Conservation (phyloP, 2,329 filamentous ascomycete genomes). For the Monosporascus sp. region DNA sequence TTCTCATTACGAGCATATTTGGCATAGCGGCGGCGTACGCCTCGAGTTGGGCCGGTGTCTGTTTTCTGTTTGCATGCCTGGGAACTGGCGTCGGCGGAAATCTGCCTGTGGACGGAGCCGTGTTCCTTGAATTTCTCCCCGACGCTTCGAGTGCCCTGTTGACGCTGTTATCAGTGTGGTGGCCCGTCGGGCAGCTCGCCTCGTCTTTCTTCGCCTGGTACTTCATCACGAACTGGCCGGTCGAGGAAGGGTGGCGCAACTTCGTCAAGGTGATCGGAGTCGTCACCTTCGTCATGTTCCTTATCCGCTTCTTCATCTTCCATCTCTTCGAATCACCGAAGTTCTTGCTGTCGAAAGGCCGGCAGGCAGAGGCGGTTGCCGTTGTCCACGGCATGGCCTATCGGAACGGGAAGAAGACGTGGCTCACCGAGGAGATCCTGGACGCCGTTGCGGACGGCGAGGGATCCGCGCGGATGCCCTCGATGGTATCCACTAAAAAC, state of each 20-base stretch:
- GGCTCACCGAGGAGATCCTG: constrained; percentile 68
- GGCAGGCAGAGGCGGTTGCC: constrained; percentile 72
- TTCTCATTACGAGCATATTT: constrained; percentile 69
- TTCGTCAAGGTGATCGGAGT: constrained; percentile 67
- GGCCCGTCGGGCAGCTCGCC: constrained; percentile 75
- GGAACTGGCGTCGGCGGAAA: constrained; percentile 71
- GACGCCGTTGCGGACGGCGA: constrained; percentile 47
- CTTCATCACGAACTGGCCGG: constrained; percentile 64
- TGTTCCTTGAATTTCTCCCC: constrained; percentile 81
- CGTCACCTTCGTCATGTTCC: constrained; percentile 71
- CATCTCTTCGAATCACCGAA: constrained; percentile 82
- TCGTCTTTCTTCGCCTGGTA: constrained; percentile 70
- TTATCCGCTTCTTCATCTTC: constrained; percentile 73
- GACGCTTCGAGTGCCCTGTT: constrained; percentile 67
- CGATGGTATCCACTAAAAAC: constrained; percentile 25
- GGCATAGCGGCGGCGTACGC: constrained; percentile 65
- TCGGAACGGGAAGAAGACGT: constrained; percentile 64
- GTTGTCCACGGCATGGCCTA: constrained; percentile 74
- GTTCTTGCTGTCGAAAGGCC: constrained; percentile 69
- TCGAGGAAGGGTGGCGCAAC: constrained; percentile 70
- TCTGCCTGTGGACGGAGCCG: constrained; percentile 69
- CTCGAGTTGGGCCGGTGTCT: constrained; percentile 61
- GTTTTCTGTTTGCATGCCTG: constrained; percentile 53
- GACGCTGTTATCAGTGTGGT: constrained; percentile 80
- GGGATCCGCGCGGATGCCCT: constrained; percentile 15